Conservation (phyloP, 768 basidiomycete species). For the Clavulina sp. region DNA sequence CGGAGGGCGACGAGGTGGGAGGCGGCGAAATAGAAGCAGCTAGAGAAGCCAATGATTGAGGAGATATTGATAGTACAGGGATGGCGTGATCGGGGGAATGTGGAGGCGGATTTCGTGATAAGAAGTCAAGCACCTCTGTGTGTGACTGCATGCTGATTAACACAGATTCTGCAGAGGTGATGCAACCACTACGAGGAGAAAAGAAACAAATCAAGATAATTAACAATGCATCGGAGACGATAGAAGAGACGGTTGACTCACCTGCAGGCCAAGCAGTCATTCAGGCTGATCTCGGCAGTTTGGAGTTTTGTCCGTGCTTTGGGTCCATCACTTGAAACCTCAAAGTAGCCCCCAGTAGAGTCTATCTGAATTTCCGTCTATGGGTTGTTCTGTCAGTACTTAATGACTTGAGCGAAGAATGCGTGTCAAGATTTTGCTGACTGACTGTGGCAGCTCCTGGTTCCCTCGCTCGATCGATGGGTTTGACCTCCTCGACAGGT, state of each 20-base stretch:
- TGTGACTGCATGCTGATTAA: constrained; percentile 94
- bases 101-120: constrained; percentile 35
- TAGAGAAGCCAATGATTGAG: constrained; percentile 71
- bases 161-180: constrained; percentile 95
- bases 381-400: constrained; percentile 6
- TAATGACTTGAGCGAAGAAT: no score
- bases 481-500: constrained; percentile 50
- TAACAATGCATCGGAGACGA: background rate
- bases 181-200: constrained; percentile 56
- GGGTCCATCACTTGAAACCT: constrained; percentile 28
- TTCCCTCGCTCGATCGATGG: constrained; percentile 24
- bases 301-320: constrained; percentile 41
- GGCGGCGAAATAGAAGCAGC: constrained; percentile 40
- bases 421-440: constrained; percentile 3
- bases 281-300: constrained; percentile 89
- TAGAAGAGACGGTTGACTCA: constrained; percentile 28
- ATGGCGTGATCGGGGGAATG: constrained; percentile 28
- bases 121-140: constrained; percentile 70
- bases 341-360: constrained; percentile 70
- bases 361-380: constrained; percentile 92
- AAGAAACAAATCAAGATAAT: no score
- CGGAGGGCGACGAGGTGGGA: constrained; percentile 23
- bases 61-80: constrained; percentile 74
- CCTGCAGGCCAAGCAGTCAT: constrained; percentile 98
- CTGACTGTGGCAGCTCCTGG: constrained; percentile 29